Evolutionary conservation across 495 filamentous ascomycete species (phyloP).

Genomic region (Oidiodendron maius): DNA sequence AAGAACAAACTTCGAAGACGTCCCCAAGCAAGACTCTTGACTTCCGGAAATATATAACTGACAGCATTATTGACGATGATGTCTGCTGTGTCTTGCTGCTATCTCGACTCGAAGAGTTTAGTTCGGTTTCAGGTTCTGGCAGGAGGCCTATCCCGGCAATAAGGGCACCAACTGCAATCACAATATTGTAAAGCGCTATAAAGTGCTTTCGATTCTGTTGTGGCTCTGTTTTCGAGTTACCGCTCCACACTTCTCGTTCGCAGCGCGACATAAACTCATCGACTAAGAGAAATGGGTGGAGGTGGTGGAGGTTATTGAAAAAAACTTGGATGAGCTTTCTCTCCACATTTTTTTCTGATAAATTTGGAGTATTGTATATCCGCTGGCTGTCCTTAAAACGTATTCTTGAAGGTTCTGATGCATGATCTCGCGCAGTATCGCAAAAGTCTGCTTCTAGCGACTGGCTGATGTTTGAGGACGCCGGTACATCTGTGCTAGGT

Average conservation of each 20-base stretch:
- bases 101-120: not conserved
- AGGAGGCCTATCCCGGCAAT: not conserved
- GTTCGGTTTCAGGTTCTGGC: not conserved
- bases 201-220: conserved; percentile 1
- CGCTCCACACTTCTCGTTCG: not conserved
- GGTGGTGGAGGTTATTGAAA: conserved; percentile 2
- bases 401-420: too few species aligned
- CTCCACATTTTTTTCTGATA: too few species aligned
- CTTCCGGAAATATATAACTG: not conserved
- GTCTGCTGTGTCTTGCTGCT: not conserved
- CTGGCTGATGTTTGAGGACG: too few species aligned
- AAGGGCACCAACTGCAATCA: conserved; percentile 4
- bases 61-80: not conserved
- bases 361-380: too few species aligned
- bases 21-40: conserved; percentile 1
- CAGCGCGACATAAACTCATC: not conserved
- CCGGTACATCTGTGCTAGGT: too few species aligned
- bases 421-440: too few species aligned
- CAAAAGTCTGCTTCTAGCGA: too few species aligned
- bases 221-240: not conserved
- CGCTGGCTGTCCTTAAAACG: too few species aligned
- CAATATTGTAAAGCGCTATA: conserved; percentile 1
- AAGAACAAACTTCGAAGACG: conserved; percentile 5
- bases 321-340: not conserved
- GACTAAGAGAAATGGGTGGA: not conserved